Evolutionary conservation across 768 basidiomycete genomes (phyloP).

Genomic region (Suillus sp.): DNA sequence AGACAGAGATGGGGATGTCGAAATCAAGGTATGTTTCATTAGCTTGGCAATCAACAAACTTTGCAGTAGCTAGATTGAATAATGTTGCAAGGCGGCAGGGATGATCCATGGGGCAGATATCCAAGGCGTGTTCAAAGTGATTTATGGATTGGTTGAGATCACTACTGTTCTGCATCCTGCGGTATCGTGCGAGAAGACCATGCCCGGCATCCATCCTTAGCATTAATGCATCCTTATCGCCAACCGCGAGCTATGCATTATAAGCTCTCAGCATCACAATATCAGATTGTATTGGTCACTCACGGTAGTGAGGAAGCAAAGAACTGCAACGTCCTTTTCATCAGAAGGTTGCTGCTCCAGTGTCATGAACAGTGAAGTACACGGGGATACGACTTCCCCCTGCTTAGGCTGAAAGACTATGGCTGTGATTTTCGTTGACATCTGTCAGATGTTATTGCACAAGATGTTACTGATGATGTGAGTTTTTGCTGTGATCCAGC

Average conservation of each 20-base stretch:
- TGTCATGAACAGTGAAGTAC: too few species aligned
- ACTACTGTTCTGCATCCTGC: background rate
- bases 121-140: background rate
- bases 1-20: background rate
- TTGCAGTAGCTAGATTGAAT: background rate
- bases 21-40: background rate
- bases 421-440: background rate
- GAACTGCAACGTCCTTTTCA: too few species aligned
- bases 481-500: background rate
- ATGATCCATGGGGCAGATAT: background rate
- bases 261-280: background rate
- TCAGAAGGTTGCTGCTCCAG: too few species aligned
- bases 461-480: background rate
- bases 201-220: background rate
- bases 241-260: background rate
- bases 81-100: background rate
- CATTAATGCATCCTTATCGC: background rate
- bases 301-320: background rate
- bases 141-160: background rate
- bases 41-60: background rate
- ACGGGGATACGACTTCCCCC: too few species aligned
- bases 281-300: background rate
- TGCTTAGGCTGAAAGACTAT: background rate
- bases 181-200: background rate
- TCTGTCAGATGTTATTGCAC: background rate